A percentile compares a stretch with the other conserved stretches of the same genome.
phyloP scores from a whole-genome alignment of 2,329 filamentous ascomycete species.

The Zymoseptoria pseudotritici region DNA sequence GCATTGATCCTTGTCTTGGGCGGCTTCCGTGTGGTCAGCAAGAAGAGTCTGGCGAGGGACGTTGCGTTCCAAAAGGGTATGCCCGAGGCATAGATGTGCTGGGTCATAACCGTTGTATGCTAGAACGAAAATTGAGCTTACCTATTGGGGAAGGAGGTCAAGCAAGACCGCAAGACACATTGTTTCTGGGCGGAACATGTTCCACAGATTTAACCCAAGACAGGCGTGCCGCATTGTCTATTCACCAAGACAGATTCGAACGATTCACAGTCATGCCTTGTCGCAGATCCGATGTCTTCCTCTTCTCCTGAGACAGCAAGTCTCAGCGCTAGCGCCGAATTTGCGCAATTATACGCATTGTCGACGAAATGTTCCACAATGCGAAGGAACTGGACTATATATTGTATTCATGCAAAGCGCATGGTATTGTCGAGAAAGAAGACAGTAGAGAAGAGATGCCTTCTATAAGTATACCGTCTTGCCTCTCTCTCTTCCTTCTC shows the following conservation, averaged over 20 bases:
- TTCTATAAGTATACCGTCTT: not conserved
- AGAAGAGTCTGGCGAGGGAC: constrained; percentile 35
- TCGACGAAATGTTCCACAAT: not conserved
- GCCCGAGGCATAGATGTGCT: no score
- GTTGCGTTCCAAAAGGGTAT: not conserved
- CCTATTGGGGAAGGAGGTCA: no score
- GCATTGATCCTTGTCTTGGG: constrained; percentile 47
- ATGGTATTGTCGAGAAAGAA: not conserved
- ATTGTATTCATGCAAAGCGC: not conserved
- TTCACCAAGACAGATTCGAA: not conserved
- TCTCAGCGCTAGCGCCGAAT: not conserved
- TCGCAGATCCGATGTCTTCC: not conserved
- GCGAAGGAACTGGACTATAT: not conserved
- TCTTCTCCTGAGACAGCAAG: not conserved
- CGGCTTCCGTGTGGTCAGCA: constrained; percentile 53
- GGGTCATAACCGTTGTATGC: no score
- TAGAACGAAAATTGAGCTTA: no score
- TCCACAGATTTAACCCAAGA: no score
- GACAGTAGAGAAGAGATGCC: not conserved
- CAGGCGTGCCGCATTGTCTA: not conserved
- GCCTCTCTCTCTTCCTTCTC: not conserved
- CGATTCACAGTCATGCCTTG: not conserved
- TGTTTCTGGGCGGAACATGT: no score
- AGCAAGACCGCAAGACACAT: no score
- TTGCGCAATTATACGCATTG: not conserved